Conservation (phyloP, 2,329 filamentous ascomycete species). For the Chrysoporthe puriensis region DNA sequence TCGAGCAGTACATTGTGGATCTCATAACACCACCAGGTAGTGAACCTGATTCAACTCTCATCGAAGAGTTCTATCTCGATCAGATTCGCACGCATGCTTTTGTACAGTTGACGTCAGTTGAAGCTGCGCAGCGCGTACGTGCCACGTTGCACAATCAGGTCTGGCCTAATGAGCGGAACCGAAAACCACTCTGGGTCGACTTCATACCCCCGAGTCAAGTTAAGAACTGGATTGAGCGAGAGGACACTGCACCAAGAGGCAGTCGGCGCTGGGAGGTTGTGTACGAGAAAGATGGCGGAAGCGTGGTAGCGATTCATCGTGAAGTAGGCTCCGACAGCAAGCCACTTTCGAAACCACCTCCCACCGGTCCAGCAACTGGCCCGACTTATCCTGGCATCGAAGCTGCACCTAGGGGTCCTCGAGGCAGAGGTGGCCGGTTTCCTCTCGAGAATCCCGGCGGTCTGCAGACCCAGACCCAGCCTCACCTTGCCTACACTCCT, state of each 20-base stretch:
- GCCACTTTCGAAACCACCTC: slow-evolving; percentile 28
- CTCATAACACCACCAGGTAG: slow-evolving; percentile 66
- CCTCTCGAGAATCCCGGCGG: slow-evolving; percentile 18
- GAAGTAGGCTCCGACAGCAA: slow-evolving; percentile 45
- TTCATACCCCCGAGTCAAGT: slow-evolving; percentile 81
- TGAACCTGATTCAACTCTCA: slow-evolving; percentile 54
- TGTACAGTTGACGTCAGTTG: slow-evolving; percentile 68
- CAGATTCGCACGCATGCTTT: slow-evolving; percentile 87
- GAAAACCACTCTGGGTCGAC: slow-evolving; percentile 86
- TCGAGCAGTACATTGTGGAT: slow-evolving; percentile 70
- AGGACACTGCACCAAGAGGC: slow-evolving; percentile 55
- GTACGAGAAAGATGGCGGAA: slow-evolving; percentile 64
- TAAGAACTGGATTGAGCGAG: slow-evolving; percentile 72
- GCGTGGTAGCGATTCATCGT: slow-evolving; percentile 59
- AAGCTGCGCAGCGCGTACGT: slow-evolving; percentile 77
- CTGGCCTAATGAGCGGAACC: slow-evolving; percentile 85
- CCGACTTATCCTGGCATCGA: slow-evolving; percentile 33
- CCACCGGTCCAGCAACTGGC: slow-evolving; percentile 28
- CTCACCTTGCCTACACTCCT: slow-evolving; percentile 54
- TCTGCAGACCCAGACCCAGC: slow-evolving; percentile 38
- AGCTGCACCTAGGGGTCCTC: slow-evolving; percentile 36
- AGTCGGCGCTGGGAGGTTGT: slow-evolving; percentile 70
- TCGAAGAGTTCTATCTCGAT: slow-evolving; percentile 79
- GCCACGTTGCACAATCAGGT: slow-evolving; percentile 74
- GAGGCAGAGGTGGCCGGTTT: slow-evolving; percentile 33